Conservation (phyloP, 2,329 filamentous ascomycete genomes). For the Xylariomycetidae sp. region DNA sequence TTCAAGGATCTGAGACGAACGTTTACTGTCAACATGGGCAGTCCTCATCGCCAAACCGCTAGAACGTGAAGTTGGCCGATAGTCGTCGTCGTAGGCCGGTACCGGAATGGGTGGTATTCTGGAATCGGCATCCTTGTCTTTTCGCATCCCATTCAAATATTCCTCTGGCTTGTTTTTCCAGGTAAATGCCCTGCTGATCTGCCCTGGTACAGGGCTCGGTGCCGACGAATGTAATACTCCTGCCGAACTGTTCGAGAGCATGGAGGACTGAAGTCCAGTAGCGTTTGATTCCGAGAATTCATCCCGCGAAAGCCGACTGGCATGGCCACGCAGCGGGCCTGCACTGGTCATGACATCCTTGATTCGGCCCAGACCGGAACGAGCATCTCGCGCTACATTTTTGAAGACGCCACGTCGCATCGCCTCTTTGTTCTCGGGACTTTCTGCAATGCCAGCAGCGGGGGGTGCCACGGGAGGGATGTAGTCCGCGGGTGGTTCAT, state of each 20-base stretch:
- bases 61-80: slow-evolving; percentile 7
- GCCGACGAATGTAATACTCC: slow-evolving; percentile 24
- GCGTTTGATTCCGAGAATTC: slow-evolving; percentile 37
- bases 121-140: slow-evolving; percentile 25
- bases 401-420: slow-evolving; percentile 66
- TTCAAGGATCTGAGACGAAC: slow-evolving; percentile 11
- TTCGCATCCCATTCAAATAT: slow-evolving; percentile 40
- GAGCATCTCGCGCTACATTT: slow-evolving; percentile 73
- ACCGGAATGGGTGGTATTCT: slow-evolving; percentile 8
- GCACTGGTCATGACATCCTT: slow-evolving; percentile 69
- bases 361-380: slow-evolving; percentile 76
- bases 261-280: slow-evolving; percentile 28
- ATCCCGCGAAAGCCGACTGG: slow-evolving; percentile 50
- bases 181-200: slow-evolving; percentile 47
- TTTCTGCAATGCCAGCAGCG: slow-evolving; percentile 40
- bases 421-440: slow-evolving; percentile 48
- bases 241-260: slow-evolving; percentile 31
- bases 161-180: slow-evolving; percentile 62
- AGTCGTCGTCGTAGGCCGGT: slow-evolving; percentile 9
- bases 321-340: slow-evolving; percentile 46
- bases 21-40: slow-evolving; percentile 16
- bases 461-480: slow-evolving; percentile 39
- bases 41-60: slow-evolving; percentile 11
- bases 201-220: slow-evolving; percentile 23
- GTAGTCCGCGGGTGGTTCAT: slow-evolving; percentile 40